Evolutionary conservation across 192 early-diverging fungal genomes (phyloP).

Genomic region (Powellomyces hirtus): DNA sequence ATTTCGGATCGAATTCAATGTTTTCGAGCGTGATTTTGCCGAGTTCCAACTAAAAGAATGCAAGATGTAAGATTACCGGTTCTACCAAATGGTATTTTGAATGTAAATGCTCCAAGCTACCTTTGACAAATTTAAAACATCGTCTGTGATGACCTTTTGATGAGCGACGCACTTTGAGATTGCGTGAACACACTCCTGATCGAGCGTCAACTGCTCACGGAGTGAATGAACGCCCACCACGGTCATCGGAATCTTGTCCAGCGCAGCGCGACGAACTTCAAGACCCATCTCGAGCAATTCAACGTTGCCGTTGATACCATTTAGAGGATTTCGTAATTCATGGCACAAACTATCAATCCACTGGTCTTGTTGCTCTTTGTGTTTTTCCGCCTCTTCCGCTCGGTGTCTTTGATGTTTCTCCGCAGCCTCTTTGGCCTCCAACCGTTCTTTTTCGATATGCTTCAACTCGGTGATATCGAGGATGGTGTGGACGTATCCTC

Average conservation of each 20-base stretch:
- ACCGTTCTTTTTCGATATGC: conserved; percentile 13
- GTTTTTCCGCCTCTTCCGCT: conserved; percentile 22
- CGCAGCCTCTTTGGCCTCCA: conserved; percentile 22
- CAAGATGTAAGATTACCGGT: no score
- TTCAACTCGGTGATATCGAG: conserved; percentile 15
- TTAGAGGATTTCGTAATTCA: conserved; percentile 18
- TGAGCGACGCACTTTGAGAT: conserved; percentile 24
- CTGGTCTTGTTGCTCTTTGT: conserved; percentile 23
- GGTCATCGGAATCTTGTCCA: background rate
- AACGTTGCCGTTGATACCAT: conserved; percentile 20
- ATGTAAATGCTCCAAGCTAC: no score
- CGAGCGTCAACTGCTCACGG: background rate
- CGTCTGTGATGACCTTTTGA: conserved; percentile 22
- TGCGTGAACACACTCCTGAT: conserved; percentile 21
- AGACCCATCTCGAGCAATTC: conserved; percentile 10
- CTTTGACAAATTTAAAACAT: no score
- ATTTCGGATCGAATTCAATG: conserved; percentile 3
- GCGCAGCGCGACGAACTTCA: background rate
- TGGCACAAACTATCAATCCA: conserved; percentile 19
- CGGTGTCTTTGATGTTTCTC: conserved; percentile 22
- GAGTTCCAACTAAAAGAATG: no score
- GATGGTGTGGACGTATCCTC: conserved; percentile 17
- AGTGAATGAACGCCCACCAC: background rate
- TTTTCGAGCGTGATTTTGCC: no score
- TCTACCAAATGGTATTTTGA: no score